These are phyloP conservation scores for Podospora pseudopauciseta DNA, from an alignment of 495 filamentous ascomycete species.

Conservation along the genomic window DNA sequence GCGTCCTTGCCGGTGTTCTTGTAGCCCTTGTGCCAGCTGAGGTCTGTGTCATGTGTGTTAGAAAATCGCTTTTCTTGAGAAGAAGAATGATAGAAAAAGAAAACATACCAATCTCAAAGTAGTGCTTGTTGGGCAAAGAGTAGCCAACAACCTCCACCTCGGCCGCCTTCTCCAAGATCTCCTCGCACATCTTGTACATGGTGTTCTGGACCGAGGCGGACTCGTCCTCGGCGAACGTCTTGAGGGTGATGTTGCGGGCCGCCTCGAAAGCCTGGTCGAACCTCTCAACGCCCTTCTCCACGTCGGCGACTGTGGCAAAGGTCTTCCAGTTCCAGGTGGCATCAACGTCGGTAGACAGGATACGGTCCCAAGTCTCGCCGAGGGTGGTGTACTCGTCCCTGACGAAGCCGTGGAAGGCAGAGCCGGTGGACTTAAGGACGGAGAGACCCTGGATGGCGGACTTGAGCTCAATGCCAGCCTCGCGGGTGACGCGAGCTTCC, in stretches of 20 bases:
- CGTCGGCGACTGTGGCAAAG: constrained; percentile 63
- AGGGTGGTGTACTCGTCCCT: constrained; percentile 91
- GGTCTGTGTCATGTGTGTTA: constrained; percentile 49
- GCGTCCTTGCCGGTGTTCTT: constrained; percentile 97
- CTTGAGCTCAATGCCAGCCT: constrained; percentile 62
- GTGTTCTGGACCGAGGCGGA: constrained; percentile 92
- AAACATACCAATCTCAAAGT: constrained; percentile 89
- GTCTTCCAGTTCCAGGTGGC: constrained; percentile 78
- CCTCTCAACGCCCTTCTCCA: constrained; percentile 56
- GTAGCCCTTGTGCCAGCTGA: constrained; percentile 94
- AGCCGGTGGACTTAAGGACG: constrained; percentile 96
- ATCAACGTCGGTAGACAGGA: constrained; percentile 89
- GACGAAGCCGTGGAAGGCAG: constrained; percentile 91
- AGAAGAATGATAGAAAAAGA: neutral
- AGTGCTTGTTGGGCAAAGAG: constrained; percentile 93
- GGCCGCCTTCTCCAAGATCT: constrained; percentile 74
- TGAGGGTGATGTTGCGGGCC: constrained; percentile 77
- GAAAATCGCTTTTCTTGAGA: neutral
- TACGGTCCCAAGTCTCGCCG: constrained; percentile 86
- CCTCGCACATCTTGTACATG: constrained; percentile 96
- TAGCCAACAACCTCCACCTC: constrained; percentile 73
- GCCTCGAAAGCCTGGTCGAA: constrained; percentile 77
- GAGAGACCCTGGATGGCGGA: constrained; percentile 71
- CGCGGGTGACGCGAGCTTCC: constrained; percentile 54
- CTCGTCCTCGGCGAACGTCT: constrained; percentile 87